Evolutionary conservation across 495 filamentous ascomycete genomes (phyloP), one percentile per base, ranked within the genome.

Genomic region (Tuber microsphaerosporum): DNA sequence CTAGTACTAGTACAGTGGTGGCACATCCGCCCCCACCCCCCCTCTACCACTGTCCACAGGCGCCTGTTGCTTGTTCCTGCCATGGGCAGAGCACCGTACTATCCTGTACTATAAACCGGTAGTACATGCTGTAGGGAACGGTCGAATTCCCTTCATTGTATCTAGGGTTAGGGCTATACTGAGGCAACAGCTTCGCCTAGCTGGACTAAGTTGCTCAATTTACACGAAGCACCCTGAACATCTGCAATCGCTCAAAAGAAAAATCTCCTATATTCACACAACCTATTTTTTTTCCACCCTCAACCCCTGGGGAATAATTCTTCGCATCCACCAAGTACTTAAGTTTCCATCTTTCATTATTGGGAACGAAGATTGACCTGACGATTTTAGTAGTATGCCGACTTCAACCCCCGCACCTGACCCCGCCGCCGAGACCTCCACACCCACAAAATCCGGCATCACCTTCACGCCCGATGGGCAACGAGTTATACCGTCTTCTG

Each of bases 401-500:
- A 61, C 81, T 43, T 73, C 76, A 70, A 74, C 76, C 73, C 73
- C 73, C 41, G 70, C 74, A n/a, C 41, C 74, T 39, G 72, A 69
- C 43, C 70, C 82, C 71, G 71, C 71, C 73, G 77, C 73, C 69
- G 77, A 70, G 75, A 84, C 79, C 76, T 80, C 70, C 4, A 86
- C 86, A 56, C 85, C 86, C 43, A 87, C 90, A 48, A 89, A 86
- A 61, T 88, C 92, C 48, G 96, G 95, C 79, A 97, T 98, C 81
- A 88, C 91, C 74, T 90, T 89, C 71, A 89, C 91, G 81, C 85
- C 87, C 70, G 90, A 89, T 78, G 96, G 96, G 81, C 90, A 94
- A 83, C 90, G 92, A 48, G 89, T 91, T 75, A 97, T 99, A 74
- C 96, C 96, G 45, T 89, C 94, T 37, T 97, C 94, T 1, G 83